Conservation (phyloP, 2,329 filamentous ascomycete genomes). For the Septoria petroselini region DNA sequence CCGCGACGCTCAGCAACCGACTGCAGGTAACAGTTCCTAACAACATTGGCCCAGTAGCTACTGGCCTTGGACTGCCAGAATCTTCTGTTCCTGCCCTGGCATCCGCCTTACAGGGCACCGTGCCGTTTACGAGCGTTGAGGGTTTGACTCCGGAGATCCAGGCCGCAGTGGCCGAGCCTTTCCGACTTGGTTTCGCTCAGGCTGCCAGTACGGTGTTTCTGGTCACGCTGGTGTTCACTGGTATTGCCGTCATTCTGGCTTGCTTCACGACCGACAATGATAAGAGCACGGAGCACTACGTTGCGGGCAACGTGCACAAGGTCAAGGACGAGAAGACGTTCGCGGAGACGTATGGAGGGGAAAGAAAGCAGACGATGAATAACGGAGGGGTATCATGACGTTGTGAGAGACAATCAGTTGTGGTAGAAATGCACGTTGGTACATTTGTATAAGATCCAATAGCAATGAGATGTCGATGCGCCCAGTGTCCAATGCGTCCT, state of each 20-base stretch:
- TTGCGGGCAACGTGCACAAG: constrained; percentile 28
- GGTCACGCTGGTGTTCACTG: constrained; percentile 28
- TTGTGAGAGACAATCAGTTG: no score
- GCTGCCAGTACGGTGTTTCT: constrained; percentile 29
- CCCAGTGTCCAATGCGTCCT: no score
- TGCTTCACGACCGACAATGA: constrained; percentile 32
- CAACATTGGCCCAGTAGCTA: constrained; percentile 25
- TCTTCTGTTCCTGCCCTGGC: constrained; percentile 20
- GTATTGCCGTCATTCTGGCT: constrained; percentile 27
- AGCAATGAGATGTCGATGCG: no score
- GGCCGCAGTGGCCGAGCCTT: constrained; percentile 27
- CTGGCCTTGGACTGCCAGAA: constrained; percentile 21
- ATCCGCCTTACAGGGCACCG: constrained; percentile 22
- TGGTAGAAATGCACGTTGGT: no score
- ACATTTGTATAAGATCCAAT: no score
- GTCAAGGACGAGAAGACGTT: constrained; percentile 24
- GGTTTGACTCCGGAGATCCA: constrained; percentile 27
- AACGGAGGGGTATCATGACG: no score
- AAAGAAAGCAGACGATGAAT: not conserved
- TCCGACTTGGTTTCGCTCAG: constrained; percentile 23
- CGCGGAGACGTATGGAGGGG: not conserved
- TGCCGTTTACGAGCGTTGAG: constrained; percentile 19
- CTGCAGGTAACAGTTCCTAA: constrained; percentile 22
- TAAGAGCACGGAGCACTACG: constrained; percentile 28
- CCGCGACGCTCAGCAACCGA: constrained; percentile 27